phyloP scores from a whole-genome alignment of 202 grass and related monocot genomes.

The Hordeum pubiflorum region DNA sequence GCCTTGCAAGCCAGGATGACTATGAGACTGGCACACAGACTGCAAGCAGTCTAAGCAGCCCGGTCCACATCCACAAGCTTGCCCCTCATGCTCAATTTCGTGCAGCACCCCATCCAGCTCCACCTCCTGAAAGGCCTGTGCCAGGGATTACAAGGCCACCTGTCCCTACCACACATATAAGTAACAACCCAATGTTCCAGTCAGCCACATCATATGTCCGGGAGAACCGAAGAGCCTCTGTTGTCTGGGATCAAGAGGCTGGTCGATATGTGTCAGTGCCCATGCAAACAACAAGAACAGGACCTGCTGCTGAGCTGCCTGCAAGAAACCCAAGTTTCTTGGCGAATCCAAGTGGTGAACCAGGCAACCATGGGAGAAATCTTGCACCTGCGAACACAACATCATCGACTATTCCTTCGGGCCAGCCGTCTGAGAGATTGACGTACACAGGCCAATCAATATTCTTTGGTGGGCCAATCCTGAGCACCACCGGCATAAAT shows the following conservation, averaged over 20 bases:
- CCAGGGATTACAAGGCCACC: conserved; percentile 29
- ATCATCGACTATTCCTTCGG: conserved; percentile 31
- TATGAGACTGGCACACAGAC: conserved; percentile 67
- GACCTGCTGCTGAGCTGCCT: conserved; percentile 17
- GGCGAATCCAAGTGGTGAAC: conserved; percentile 47
- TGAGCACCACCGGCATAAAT: conserved; percentile 36
- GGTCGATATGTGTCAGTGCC: conserved; percentile 79
- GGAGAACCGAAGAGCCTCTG: conserved; percentile 66
- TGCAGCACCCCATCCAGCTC: conserved; percentile 29
- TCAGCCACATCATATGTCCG: conserved; percentile 62
- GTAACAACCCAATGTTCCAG: conserved; percentile 72
- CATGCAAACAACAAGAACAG: conserved; percentile 36
- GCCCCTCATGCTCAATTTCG: conserved; percentile 27
- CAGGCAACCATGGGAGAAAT: conserved; percentile 35
- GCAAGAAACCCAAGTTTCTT: conserved; percentile 35
- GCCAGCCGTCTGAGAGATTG: conserved; percentile 50
- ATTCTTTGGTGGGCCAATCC: conserved; percentile 91
- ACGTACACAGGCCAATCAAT: conserved; percentile 73
- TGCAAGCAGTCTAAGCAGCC: conserved; percentile 81
- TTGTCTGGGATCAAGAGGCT: conserved; percentile 95
- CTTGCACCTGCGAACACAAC: conserved; percentile 24
- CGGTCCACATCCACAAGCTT: conserved; percentile 53
- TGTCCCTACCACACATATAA: conserved; percentile 45
- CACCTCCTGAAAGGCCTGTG: conserved; percentile 17
- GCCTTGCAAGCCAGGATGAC: conserved; percentile 68